Conservation (phyloP, 2,329 filamentous ascomycete genomes). For the Thielaviopsis musarum region DNA sequence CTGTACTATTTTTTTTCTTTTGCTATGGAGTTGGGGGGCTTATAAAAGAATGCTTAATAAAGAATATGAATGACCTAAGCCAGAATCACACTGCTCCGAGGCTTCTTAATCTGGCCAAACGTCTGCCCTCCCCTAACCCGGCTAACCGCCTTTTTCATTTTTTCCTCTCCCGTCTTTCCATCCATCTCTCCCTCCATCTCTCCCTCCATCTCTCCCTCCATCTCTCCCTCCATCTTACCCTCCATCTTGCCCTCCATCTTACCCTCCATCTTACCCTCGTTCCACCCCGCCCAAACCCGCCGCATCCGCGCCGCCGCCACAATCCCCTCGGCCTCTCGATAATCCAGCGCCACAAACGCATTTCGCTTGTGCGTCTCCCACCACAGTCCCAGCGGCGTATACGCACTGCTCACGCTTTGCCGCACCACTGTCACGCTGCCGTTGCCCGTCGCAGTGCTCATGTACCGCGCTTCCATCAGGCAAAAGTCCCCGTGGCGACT, state of each 20-base stretch:
- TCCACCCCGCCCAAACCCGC: not conserved
- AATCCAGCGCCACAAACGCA: conserved; percentile 1
- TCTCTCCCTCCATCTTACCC: not conserved
- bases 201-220: not conserved
- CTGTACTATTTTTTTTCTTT: not conserved
- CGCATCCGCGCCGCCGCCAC: not conserved
- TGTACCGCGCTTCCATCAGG: not conserved
- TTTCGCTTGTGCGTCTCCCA: conserved; percentile 5
- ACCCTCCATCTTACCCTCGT: not conserved
- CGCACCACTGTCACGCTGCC: not conserved
- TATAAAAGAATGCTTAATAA: too few species aligned
- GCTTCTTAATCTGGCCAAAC: too few species aligned
- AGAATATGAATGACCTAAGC: too few species aligned
- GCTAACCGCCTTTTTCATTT: too few species aligned
- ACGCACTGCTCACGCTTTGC: not conserved
- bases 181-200: too few species aligned
- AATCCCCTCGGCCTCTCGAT: not conserved
- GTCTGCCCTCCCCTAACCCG: too few species aligned
- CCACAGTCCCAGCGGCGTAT: conserved; percentile 5
- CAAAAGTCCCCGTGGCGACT: not conserved
- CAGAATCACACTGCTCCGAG: too few species aligned
- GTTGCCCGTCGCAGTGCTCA: not conserved
- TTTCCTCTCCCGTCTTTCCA: too few species aligned
- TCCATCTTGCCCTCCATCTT: not conserved
- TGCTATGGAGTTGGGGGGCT: not conserved